Evolutionary conservation across 164 flowering plant species (phyloP).

Genomic region (Amborella trichopoda): DNA sequence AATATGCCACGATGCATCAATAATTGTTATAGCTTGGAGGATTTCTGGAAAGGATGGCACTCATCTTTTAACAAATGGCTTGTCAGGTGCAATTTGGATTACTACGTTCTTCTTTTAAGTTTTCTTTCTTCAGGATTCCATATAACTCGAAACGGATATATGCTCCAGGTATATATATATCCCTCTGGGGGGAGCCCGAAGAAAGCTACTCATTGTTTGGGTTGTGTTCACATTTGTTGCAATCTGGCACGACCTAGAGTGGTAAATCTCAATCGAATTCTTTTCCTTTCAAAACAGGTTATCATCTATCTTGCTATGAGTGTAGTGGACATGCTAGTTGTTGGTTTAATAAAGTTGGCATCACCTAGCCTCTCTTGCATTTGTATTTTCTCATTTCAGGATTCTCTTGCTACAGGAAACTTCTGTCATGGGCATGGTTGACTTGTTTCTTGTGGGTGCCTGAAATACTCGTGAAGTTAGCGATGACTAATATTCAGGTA

Average conservation of each 20-base stretch:
- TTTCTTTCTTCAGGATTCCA: too few relatives aligned
- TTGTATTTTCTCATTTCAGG: too few relatives aligned
- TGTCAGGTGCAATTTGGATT: constrained; percentile 70
- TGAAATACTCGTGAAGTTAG: constrained; percentile 74
- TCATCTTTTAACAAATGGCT: constrained; percentile 98
- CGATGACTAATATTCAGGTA: constrained; percentile 53
- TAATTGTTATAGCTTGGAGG: constrained; percentile 84
- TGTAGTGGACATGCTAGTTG: too few relatives aligned
- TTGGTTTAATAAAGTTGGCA: too few relatives aligned
- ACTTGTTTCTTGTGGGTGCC: constrained; percentile 89
- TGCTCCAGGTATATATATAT: constrained; percentile 85
- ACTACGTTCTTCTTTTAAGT: too few relatives aligned
- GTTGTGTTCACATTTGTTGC: constrained; percentile 98
- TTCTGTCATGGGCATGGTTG: constrained; percentile 99
- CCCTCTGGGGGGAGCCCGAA: constrained; percentile 88
- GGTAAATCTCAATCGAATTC: constrained; percentile 63
- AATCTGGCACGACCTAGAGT: constrained; percentile 94
- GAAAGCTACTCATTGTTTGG: constrained; percentile 85
- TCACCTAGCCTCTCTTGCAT: too few relatives aligned
- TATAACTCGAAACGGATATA: too few relatives aligned
- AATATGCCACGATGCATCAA: constrained; percentile 95
- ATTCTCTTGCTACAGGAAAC: constrained; percentile 50
- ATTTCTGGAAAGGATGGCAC: constrained; percentile 99
- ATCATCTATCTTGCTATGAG: too few relatives aligned
- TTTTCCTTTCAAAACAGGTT: too few relatives aligned